Evolutionary conservation across 176 grass and related monocot species (phyloP).

Genomic region (Zizania latifolia): DNA sequence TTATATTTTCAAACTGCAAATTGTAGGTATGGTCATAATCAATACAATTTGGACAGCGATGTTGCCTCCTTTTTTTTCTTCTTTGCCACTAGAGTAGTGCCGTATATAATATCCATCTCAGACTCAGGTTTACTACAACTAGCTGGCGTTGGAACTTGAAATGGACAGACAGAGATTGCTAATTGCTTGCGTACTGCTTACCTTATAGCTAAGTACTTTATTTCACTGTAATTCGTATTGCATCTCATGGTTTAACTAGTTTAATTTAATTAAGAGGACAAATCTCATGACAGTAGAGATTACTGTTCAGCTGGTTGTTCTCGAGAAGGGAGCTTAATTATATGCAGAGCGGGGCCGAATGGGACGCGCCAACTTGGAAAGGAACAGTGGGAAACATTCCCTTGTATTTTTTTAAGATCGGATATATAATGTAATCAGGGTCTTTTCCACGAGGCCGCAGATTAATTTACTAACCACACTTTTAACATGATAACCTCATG

Average conservation of each 20-base stretch:
- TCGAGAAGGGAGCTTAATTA: background rate
- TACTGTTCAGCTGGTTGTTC: background rate
- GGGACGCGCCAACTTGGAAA: background rate
- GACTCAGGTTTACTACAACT: no score
- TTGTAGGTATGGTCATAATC: no score
- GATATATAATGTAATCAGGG: background rate
- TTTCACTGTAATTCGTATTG: background rate
- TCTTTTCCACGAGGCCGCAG: background rate
- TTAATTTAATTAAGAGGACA: background rate
- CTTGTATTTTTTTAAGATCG: background rate
- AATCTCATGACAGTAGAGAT: background rate
- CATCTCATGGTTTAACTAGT: background rate
- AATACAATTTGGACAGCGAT: no score
- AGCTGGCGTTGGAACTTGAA: background rate
- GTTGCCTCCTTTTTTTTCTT: no score
- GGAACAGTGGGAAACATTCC: background rate
- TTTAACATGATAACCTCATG: no score
- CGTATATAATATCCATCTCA: no score
- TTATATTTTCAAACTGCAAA: no score
- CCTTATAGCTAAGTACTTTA: background rate
- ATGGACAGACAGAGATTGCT: background rate
- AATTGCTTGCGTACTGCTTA: background rate
- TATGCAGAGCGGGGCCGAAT: background rate
- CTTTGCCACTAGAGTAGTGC: background rate
- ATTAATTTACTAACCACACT: background rate